These are phyloP conservation scores for Pyrrhoderma noxium DNA, from an alignment of 1,284 basidiomycete genomes.

Conservation along the genomic window DNA sequence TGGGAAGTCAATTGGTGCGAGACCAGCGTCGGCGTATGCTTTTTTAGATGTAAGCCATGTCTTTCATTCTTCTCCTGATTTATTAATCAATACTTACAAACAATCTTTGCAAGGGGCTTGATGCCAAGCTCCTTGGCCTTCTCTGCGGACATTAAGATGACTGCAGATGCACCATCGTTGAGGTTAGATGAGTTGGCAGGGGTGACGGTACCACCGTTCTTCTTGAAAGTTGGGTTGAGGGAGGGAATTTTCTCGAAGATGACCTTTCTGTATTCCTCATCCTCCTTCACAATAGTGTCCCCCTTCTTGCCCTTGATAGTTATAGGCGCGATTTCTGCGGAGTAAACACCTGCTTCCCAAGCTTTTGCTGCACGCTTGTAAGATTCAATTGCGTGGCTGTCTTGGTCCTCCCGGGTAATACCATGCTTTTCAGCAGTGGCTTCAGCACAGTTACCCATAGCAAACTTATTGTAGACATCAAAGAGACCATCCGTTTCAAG, in stretches of 20 bases:
- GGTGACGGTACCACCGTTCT: slow-evolving; percentile 78
- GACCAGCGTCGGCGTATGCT: slow-evolving; percentile 97
- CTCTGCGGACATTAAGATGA: slow-evolving; percentile 88
- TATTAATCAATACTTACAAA: slow-evolving; percentile 52
- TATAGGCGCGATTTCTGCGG: slow-evolving; percentile 88
- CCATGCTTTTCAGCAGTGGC: slow-evolving; percentile 75
- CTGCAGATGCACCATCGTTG: slow-evolving; percentile 95
- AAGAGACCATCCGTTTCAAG: slow-evolving; percentile 91
- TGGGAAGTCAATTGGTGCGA: slow-evolving; percentile 97
- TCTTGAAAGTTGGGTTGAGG: slow-evolving; percentile 84
- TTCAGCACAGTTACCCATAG: slow-evolving; percentile 97
- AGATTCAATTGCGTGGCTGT: slow-evolving; percentile 88
- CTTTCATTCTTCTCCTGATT: slow-evolving; percentile 20
- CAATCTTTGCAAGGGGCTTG: slow-evolving; percentile 85
- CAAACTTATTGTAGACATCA: slow-evolving; percentile 93
- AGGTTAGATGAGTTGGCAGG: slow-evolving; percentile 95
- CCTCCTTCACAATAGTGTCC: slow-evolving; percentile 83
- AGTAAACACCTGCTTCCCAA: slow-evolving; percentile 82
- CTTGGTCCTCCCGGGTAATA: slow-evolving; percentile 83
- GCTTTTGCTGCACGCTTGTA: slow-evolving; percentile 90
- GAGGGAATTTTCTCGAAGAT: slow-evolving; percentile 88
- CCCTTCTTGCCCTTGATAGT: slow-evolving; percentile 94
- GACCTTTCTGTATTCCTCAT: slow-evolving; percentile 97
- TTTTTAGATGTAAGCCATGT: slow-evolving; percentile 20
- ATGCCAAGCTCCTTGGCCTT: slow-evolving; percentile 84